phyloP scores from a whole-genome alignment of 192 early-diverging fungal genomes.

The Coemansia nantahalensis region DNA sequence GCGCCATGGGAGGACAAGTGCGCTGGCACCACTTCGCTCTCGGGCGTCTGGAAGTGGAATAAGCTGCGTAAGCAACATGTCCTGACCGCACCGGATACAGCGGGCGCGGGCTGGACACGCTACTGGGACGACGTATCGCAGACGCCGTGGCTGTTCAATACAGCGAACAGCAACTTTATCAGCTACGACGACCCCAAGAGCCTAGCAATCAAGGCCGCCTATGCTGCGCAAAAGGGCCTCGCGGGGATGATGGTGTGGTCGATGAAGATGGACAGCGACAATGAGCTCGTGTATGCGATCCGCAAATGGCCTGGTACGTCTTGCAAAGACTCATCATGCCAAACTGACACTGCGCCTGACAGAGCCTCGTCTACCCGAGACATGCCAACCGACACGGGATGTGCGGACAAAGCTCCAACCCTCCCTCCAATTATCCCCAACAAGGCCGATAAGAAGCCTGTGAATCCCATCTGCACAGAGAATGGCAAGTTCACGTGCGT shows the following conservation, averaged over 20 bases:
- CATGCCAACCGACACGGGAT: too few relatives aligned
- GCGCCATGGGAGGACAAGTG: constrained; percentile 56
- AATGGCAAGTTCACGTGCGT: too few relatives aligned
- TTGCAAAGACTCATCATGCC: too few relatives aligned
- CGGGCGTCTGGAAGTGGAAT: constrained; percentile 65
- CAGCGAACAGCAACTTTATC: constrained; percentile 58
- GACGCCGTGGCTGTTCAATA: constrained; percentile 67
- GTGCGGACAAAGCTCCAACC: too few relatives aligned
- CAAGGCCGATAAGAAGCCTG: too few relatives aligned
- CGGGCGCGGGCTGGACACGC: constrained; percentile 59
- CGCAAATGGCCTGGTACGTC: too few relatives aligned
- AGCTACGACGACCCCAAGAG: constrained; percentile 75
- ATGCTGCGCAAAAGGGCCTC: constrained; percentile 53
- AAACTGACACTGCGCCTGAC: too few relatives aligned
- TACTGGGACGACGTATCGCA: constrained; percentile 60
- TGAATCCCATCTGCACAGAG: too few relatives aligned
- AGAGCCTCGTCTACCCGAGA: too few relatives aligned
- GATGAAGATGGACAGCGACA: constrained; percentile 47
- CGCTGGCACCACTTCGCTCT: constrained; percentile 42
- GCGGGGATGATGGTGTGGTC: constrained; percentile 63
- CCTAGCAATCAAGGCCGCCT: constrained; percentile 58
- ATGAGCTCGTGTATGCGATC: constrained; percentile 52
- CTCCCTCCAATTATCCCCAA: too few relatives aligned
- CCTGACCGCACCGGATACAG: constrained; percentile 44
- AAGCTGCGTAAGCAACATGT: constrained; percentile 61